Percentiles rank a stretch among this genome's conserved stretches.
These are phyloP conservation scores for Bassia scoparia DNA, from an alignment of 148 eudicot species.

Conservation along the genomic window DNA sequence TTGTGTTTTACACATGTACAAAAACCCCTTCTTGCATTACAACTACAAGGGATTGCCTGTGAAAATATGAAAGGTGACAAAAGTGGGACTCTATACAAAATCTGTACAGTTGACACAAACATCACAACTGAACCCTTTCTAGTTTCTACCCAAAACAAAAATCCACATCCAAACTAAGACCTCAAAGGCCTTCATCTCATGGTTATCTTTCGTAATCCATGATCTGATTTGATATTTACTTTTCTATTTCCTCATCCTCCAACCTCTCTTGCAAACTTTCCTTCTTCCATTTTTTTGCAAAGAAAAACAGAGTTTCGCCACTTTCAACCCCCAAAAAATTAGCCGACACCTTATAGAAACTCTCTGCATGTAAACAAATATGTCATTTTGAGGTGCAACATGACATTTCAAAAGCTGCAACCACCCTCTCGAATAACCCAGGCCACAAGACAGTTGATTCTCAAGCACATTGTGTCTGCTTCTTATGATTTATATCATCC, in stretches of 20 bases:
- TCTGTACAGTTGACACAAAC: slow-evolving; percentile 22
- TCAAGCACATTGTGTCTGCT: slow-evolving; percentile 28
- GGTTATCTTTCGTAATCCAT: not conserved
- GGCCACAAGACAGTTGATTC: not conserved
- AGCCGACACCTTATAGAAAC: not conserved
- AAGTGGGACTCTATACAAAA: slow-evolving; percentile 29
- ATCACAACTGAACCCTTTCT: not conserved
- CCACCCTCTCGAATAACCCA: slow-evolving; percentile 3
- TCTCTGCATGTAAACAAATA: not conserved
- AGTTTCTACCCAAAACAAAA: not conserved
- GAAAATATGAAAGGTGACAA: not conserved
- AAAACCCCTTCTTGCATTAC: slow-evolving; percentile 5
- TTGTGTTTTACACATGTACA: slow-evolving; percentile 22
- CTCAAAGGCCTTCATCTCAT: not conserved
- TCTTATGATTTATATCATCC: slow-evolving; percentile 56
- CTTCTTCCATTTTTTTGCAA: not conserved
- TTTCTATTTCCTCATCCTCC: not conserved
- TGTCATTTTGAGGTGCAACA: slow-evolving; percentile 6
- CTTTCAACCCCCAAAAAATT: not conserved
- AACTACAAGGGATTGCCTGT: slow-evolving; percentile 5
- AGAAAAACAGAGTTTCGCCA: not conserved
- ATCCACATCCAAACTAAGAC: not conserved
- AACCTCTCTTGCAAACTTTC: not conserved
- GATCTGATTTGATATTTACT: not conserved
- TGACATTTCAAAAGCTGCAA: not conserved